Conservation (phyloP, 1,139 yeast species). For the Debaryomycetaceae sp. region DNA sequence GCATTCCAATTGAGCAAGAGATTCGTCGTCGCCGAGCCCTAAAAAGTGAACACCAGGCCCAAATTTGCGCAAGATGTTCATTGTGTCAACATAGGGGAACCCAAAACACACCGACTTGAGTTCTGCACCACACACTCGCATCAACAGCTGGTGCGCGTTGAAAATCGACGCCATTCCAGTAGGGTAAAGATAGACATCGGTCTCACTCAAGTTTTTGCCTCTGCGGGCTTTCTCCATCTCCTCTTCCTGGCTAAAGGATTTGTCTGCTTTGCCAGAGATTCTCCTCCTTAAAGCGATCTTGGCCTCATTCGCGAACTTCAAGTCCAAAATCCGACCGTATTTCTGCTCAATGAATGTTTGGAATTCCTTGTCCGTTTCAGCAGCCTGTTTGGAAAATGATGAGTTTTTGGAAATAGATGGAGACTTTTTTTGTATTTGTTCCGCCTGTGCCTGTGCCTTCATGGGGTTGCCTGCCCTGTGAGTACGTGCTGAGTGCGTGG, state of each 20-base stretch:
- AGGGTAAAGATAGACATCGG: constrained; percentile 80
- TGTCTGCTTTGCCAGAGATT: constrained; percentile 64
- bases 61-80: constrained; percentile 79
- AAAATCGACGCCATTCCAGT: constrained; percentile 93
- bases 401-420: constrained; percentile 20
- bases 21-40: constrained; percentile 76
- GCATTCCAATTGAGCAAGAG: constrained; percentile 61
- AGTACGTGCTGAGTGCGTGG: constrained; percentile 13
- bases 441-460: constrained; percentile 38
- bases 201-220: constrained; percentile 37
- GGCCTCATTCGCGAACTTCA: constrained; percentile 71
- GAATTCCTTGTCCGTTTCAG: constrained; percentile 48
- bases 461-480: constrained; percentile 5
- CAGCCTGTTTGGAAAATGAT: constrained; percentile 2
- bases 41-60: constrained; percentile 84
- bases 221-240: constrained; percentile 29
- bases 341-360: constrained; percentile 79
- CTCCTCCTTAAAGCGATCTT: constrained; percentile 69
- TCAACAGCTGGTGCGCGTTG: constrained; percentile 68
- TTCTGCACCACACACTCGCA: constrained; percentile 28
- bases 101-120: constrained; percentile 84
- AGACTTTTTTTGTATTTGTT: constrained; percentile 31
- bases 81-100: constrained; percentile 90
- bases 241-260: constrained; percentile 30
- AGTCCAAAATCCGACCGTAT: constrained; percentile 82